Percentiles rank a stretch among this genome's conserved stretches.
Conservation (phyloP, 2,329 filamentous ascomycete species). For the Didymosphaeria variabile region DNA sequence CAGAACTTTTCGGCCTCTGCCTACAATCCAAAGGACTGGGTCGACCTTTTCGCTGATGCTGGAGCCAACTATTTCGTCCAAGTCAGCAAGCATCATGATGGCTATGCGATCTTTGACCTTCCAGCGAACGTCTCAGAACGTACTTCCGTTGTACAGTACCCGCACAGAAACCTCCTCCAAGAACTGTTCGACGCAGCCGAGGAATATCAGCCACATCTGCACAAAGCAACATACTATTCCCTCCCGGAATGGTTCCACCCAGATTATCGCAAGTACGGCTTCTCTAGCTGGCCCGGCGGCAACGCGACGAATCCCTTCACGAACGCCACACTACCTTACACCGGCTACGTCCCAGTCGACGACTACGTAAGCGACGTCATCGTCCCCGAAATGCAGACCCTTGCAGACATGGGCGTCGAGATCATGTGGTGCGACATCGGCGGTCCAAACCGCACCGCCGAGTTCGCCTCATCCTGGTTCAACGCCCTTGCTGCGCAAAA, state of each 20-base stretch:
- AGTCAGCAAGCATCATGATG: constrained; percentile 58
- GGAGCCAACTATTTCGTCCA: constrained; percentile 60
- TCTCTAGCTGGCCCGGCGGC: constrained; percentile 52
- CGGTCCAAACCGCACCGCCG: constrained; percentile 54
- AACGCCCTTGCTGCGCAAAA: constrained; percentile 54
- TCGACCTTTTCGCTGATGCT: constrained; percentile 62
- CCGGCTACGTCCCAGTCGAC: constrained; percentile 53
- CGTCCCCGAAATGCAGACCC: constrained; percentile 55
- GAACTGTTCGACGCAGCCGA: constrained; percentile 57
- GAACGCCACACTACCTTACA: constrained; percentile 54
- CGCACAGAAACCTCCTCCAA: constrained; percentile 53
- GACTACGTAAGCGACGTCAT: constrained; percentile 56
- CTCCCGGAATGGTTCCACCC: constrained; percentile 59
- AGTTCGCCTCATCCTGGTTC: constrained; percentile 56
- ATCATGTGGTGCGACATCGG: constrained; percentile 61
- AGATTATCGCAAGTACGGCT: constrained; percentile 53
- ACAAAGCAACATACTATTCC: constrained; percentile 56
- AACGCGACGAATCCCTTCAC: constrained; percentile 57
- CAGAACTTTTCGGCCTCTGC: constrained; percentile 60
- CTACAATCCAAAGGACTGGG: constrained; percentile 63
- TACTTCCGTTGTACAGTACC: constrained; percentile 51
- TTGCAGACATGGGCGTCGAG: constrained; percentile 52
- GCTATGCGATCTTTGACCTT: constrained; percentile 56
- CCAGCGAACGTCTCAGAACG: constrained; percentile 52
- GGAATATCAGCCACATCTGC: constrained; percentile 54